phyloP scores from a whole-genome alignment of 768 basidiomycete species.

The Xerocomellus intermedius region DNA sequence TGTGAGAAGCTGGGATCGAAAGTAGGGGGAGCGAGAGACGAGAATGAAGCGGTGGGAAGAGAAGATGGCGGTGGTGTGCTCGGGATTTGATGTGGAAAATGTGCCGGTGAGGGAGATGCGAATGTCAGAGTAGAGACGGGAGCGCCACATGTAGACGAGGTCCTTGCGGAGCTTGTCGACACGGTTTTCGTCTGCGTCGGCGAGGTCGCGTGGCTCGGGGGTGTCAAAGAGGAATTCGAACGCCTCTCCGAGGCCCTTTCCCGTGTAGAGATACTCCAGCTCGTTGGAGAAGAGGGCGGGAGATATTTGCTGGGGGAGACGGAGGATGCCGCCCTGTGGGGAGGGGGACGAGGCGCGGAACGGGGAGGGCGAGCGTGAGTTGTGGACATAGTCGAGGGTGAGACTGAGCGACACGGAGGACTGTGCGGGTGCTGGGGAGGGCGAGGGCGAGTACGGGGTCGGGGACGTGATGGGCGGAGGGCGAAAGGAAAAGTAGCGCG shows the following conservation, averaged over 20 bases:
- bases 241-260: conserved; percentile 82
- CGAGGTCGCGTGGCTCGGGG: conserved; percentile 41
- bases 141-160: conserved; percentile 95
- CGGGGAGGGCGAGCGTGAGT: conserved; percentile 47
- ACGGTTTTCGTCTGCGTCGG: conserved; percentile 51
- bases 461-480: conserved; percentile 55
- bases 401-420: conserved; percentile 61
- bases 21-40: conserved; percentile 86
- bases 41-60: conserved; percentile 93
- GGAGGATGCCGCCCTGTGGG: conserved; percentile 47
- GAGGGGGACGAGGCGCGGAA: conserved; percentile 46
- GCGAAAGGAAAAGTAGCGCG: conserved; percentile 80
- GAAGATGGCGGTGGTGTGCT: conserved; percentile 78
- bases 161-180: conserved; percentile 90
- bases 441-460: conserved; percentile 47
- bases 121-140: conserved; percentile 89
- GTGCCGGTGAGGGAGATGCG: conserved; percentile 74
- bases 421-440: conserved; percentile 51
- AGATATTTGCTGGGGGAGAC: conserved; percentile 66
- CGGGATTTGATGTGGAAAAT: conserved; percentile 61
- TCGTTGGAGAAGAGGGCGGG: conserved; percentile 85
- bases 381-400: conserved; percentile 40
- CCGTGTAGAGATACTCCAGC: conserved; percentile 94
- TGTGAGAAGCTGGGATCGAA: conserved; percentile 72
- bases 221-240: conserved; percentile 85